Base-by-base conservation (phyloP, 345 rosid genomes). In the Salix arbutifolia region DNA sequence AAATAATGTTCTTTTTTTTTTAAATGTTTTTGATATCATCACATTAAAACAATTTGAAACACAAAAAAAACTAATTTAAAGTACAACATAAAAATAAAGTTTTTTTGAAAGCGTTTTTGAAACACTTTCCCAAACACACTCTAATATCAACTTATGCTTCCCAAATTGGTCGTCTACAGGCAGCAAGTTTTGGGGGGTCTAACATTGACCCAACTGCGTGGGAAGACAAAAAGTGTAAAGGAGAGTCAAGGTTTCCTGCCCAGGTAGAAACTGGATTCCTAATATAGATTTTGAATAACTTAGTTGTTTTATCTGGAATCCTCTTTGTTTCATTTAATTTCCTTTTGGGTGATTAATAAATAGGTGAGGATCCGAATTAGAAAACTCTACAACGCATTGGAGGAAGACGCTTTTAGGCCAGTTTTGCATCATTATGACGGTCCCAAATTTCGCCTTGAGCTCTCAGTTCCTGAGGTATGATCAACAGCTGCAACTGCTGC, bases 171-270 rank as follows among this genome's bases (percentile, higher is more conserved):
- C 40, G 76, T 83, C 7, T 67, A 53, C 85, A 96, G 98, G 99
- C 99, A 72, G 83, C 91, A 74, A 87, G 94, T 81, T 96, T 96
- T 87, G 98, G 99, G 67, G 98, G 99, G 78, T 91, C 97, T 26
- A 93, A 96, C 85, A 96, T 96, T 33, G 99, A 96, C 81, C 96
- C 98, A 72, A 96, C 98, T 84, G 99, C 99, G 35, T 96, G 99
- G 99, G 99, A 93, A 86, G 98, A 96, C 87, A 96, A 93, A 76
- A 96, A 96, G 78, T 91, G 94, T 84, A 96, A 96, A 91, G 99
- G 99, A 33, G 98, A 96, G 83, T 93, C 98, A 7, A 90, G 99
- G 85, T 96, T 96, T 73, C 98, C 99, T 77, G 99, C 99, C 78
- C 99, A 96, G 94, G 99, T 96, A 53, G 79, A 62, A 28, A 46